Base-by-base conservation (phyloP, 208 protist species). In the Porcisia deanei region DNA sequence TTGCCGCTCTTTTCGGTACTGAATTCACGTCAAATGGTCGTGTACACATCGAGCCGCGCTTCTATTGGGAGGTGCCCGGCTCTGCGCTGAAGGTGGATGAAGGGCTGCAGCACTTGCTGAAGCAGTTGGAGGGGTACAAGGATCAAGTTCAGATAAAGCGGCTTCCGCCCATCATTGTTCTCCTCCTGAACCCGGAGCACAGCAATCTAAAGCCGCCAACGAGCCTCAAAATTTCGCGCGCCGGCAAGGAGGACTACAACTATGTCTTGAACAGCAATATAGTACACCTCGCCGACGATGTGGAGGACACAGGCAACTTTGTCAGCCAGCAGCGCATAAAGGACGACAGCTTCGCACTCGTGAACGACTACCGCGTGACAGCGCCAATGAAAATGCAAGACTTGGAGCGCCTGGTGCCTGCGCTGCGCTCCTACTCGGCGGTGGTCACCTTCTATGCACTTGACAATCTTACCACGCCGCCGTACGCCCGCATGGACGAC, bases 1-100 rank as follows among this genome's bases (percentile, higher is more conserved):
- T 95, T 67, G 88, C 89, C 1, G 54, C 80, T 25, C 77, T 95
- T n/a, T 97, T 97, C 73, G 93, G 91, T 54, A 96, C 91, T 0
- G 86, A 95, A 80, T 95, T 95, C 75, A 87, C 85, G 30, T 91
- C 87, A 18, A 90, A 87, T 82, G 90, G 89, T 37, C 85, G 84
- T 45, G 85, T 91, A 43, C 87, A 94, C 81, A 82, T 96, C 41
- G 84, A 92, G 55, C 91, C 93, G 30, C 88, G 89, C 53, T 97
- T 97, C 77, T 93, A 91, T 75, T 97, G 91, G 90, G 91, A 97
- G 71, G 93, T 97, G 54, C 93, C 93, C 3, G 82, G 86, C 58
- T 96, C 93, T 16, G 93, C 93, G 41, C 78, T 96, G n/a, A 96
- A 94, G 76, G 93, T 97, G 73, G 91, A 96, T 70, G 93, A 97